Evolutionary conservation across 768 basidiomycete species (phyloP), one percentile per base, ranked within the genome.

Genomic region (Calvatia gigantea): DNA sequence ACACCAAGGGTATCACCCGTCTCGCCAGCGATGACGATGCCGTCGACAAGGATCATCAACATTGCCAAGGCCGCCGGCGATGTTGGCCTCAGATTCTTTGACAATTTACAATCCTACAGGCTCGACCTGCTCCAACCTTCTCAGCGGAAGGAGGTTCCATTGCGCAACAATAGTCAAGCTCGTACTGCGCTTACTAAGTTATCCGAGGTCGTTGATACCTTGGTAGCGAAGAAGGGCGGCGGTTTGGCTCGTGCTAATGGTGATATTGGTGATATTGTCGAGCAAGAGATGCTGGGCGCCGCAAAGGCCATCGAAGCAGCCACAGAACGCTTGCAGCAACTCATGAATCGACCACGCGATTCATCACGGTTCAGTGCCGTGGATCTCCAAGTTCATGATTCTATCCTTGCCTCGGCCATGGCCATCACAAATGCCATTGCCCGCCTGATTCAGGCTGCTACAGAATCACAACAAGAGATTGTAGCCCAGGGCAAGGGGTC

Each of bases 391-490:
- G 96, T 99, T 42, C 97, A 99, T 75, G 97, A 99, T 69, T 91
- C 97, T 11, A 99, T 99, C 66, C 83, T 99, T 39, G 77, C 88
- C 12, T 87, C 96, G 6, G 92, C 97, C 4, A 81, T 98, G 75
- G 94, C 91, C 4, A 98, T 98, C 75, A 98, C 97, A 14, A 91
- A 74, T 65, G 96, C 96, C 27, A 99, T 99, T 65, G 90, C 85
- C 15, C 86, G 94, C 31, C 84, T 99, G 56, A 98, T 99, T 67
- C 83, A 89, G 68, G 96, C 97, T 7, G 97, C 97, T 19, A 97
- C 97, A 1, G 95, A 95, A 33, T 98, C 95, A 48, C 97, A 99
- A 70, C 85, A 98, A 69, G 97, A 99, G 75, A 99, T 99, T 53
- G 97, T 98, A 52, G 86, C 87, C 2, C 88, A 97, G 73, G 97